A percentile compares a stretch with the other conserved stretches of the same genome.
phyloP scores from a whole-genome alignment of 176 grass and related monocot species.

The Typha latifolia region DNA sequence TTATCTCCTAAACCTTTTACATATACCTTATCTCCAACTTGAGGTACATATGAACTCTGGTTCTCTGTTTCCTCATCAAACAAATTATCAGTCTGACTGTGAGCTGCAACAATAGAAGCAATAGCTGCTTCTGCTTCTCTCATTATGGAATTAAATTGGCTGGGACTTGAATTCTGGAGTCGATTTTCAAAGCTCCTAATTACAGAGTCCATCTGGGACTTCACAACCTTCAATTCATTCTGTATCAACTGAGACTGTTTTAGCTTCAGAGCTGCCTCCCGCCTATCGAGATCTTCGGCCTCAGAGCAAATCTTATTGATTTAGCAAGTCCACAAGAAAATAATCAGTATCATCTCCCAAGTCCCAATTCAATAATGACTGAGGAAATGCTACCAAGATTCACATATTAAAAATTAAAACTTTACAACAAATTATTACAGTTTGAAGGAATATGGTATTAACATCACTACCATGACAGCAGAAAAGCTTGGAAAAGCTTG shows the following conservation, averaged over 20 bases:
- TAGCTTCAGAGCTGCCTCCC: slow-evolving; percentile 34
- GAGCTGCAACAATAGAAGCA: slow-evolving; percentile 43
- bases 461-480: neutral
- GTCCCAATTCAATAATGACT: neutral
- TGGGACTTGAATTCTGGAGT: slow-evolving; percentile 37
- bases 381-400: neutral
- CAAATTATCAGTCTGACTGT: slow-evolving; percentile 29
- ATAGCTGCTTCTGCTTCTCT: slow-evolving; percentile 58
- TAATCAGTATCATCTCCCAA: neutral
- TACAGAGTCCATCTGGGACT: slow-evolving; percentile 60
- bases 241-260: slow-evolving; percentile 41
- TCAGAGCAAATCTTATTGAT: slow-evolving; percentile 35
- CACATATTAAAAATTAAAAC: neutral
- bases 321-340: neutral
- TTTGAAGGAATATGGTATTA: neutral
- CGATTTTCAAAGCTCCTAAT: slow-evolving; percentile 52
- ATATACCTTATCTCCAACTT: slow-evolving; percentile 59
- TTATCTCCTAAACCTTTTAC: slow-evolving; percentile 45
- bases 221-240: slow-evolving; percentile 46
- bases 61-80: slow-evolving; percentile 17
- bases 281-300: slow-evolving; percentile 47
- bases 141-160: slow-evolving; percentile 47
- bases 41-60: slow-evolving; percentile 34
- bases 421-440: slow-evolving; percentile 1
- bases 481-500: too few species aligned